A percentile compares a stretch with the other conserved stretches of the same genome.
Conservation (phyloP, 768 basidiomycete species). For the Auriscalpium vulgare region DNA sequence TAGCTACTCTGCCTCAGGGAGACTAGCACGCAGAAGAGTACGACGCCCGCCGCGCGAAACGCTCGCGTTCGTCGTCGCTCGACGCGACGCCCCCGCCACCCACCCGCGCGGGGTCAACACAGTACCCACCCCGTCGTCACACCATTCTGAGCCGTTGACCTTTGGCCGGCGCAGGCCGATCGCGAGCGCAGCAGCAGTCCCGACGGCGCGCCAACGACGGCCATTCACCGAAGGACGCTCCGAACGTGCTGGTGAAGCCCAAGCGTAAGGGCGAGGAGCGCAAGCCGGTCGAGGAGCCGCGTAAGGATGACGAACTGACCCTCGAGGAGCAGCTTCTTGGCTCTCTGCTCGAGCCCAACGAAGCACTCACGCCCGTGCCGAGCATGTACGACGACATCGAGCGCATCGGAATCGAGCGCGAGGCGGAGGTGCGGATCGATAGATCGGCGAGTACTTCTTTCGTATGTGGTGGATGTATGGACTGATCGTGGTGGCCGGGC, state of each 20-base stretch:
- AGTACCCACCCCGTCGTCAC: too few relatives aligned
- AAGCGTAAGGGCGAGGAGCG: not conserved
- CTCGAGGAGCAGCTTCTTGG: constrained; percentile 70
- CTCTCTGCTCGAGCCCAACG: constrained; percentile 66
- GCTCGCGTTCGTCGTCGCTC: not conserved
- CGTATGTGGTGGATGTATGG: not conserved
- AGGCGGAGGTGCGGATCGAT: constrained; percentile 59
- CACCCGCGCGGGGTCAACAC: constrained; percentile 5
- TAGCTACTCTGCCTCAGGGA: too few relatives aligned
- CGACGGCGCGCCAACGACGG: constrained; percentile 1
- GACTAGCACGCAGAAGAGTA: not conserved
- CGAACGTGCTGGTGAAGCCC: not conserved
- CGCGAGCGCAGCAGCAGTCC: constrained; percentile 29
- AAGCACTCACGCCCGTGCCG: constrained; percentile 58
- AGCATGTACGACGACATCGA: constrained; percentile 73
- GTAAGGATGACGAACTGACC: constrained; percentile 36
- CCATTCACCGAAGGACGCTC: constrained; percentile 3
- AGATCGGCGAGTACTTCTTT: constrained; percentile 41
- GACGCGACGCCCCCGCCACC: constrained; percentile 13
- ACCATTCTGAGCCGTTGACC: too few relatives aligned
- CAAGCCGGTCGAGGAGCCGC: constrained; percentile 17
- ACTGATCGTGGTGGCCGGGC: constrained; percentile 9
- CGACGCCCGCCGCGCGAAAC: not conserved
- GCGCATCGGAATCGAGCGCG: constrained; percentile 50
- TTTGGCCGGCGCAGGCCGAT: constrained; percentile 74